Conservation (phyloP, 2,329 filamentous ascomycete genomes). For the Ambrosiella cleistominuta region DNA sequence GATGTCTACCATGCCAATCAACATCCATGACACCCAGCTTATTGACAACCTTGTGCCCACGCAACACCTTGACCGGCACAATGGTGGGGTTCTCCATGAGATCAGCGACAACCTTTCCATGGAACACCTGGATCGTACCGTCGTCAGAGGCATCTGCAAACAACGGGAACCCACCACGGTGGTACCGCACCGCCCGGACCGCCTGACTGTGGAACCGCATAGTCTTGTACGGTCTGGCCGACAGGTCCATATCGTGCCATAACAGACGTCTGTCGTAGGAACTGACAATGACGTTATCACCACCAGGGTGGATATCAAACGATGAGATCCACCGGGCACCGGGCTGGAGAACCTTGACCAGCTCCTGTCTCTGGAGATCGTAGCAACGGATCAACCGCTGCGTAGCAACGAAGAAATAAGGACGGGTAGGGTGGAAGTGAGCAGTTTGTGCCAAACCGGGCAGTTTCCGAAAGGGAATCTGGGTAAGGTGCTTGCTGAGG, state of each 20-base stretch:
- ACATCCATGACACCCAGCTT: constrained; percentile 83
- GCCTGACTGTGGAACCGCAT: constrained; percentile 88
- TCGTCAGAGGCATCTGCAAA: constrained; percentile 95
- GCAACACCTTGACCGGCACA: constrained; percentile 85
- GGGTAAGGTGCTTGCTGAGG: constrained; percentile 81
- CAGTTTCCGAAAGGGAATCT: constrained; percentile 71
- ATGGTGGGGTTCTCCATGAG: constrained; percentile 93
- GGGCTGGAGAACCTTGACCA: constrained; percentile 84
- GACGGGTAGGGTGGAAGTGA: constrained; percentile 84
- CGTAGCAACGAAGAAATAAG: constrained; percentile 90
- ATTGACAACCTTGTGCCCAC: constrained; percentile 71
- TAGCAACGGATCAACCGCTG: constrained; percentile 87
- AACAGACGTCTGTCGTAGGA: constrained; percentile 86
- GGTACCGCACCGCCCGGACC: constrained; percentile 76
- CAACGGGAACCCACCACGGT: constrained; percentile 58
- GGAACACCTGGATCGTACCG: constrained; percentile 87
- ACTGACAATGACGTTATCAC: constrained; percentile 85
- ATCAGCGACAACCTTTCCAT: constrained; percentile 86
- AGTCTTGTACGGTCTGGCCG: constrained; percentile 82
- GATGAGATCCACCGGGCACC: constrained; percentile 86
- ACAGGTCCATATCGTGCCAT: constrained; percentile 94
- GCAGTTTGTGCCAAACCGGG: constrained; percentile 69
- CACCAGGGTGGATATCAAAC: constrained; percentile 82
- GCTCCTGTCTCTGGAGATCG: constrained; percentile 76
- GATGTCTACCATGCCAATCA: constrained; percentile 88